phyloP scores from a whole-genome alignment of 2,329 filamentous ascomycete genomes.

The Hypomyces perniciosus region DNA sequence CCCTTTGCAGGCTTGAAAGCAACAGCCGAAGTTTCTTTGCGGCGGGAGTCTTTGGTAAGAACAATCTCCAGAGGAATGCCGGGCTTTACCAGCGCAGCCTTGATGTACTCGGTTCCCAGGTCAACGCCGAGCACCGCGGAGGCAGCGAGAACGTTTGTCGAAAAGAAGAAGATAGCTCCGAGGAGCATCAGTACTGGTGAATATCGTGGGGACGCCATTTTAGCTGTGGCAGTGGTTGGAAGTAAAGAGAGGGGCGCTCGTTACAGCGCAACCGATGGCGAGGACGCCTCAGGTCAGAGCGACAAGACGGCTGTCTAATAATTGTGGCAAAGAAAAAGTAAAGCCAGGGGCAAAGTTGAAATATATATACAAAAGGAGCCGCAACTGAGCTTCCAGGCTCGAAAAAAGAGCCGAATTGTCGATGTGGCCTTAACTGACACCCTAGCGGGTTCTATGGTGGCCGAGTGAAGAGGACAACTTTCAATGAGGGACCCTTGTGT shows the following conservation, averaged over 20 bases:
- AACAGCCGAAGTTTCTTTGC: slow-evolving; percentile 87
- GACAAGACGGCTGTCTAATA: not conserved
- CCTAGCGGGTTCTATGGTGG: slow-evolving; percentile 8
- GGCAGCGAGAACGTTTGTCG: slow-evolving; percentile 44
- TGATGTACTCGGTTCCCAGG: slow-evolving; percentile 94
- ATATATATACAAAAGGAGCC: slow-evolving; percentile 7
- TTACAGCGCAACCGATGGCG: slow-evolving; percentile 11
- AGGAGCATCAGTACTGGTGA: slow-evolving; percentile 34
- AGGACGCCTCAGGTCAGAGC: slow-evolving; percentile 3
- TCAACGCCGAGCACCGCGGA: slow-evolving; percentile 87
- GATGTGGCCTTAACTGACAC: slow-evolving; percentile 30
- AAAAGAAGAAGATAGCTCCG: slow-evolving; percentile 31
- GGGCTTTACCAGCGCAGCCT: slow-evolving; percentile 91
- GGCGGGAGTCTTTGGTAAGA: slow-evolving; percentile 92
- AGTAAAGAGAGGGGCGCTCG: slow-evolving; percentile 8
- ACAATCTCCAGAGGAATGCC: slow-evolving; percentile 97
- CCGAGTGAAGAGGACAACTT: slow-evolving; percentile 32
- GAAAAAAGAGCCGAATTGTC: slow-evolving; percentile 20
- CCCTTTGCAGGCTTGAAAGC: slow-evolving; percentile 83
- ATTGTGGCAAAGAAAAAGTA: not conserved
- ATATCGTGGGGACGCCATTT: slow-evolving; percentile 29
- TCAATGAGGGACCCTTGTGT: slow-evolving; percentile 15
- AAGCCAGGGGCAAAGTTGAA: not conserved
- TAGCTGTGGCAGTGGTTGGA: slow-evolving; percentile 18
- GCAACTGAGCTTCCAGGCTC: slow-evolving; percentile 13